These are phyloP conservation scores for Coemansia pectinata DNA, from an alignment of 192 early-diverging fungal species.

Conservation along the genomic window DNA sequence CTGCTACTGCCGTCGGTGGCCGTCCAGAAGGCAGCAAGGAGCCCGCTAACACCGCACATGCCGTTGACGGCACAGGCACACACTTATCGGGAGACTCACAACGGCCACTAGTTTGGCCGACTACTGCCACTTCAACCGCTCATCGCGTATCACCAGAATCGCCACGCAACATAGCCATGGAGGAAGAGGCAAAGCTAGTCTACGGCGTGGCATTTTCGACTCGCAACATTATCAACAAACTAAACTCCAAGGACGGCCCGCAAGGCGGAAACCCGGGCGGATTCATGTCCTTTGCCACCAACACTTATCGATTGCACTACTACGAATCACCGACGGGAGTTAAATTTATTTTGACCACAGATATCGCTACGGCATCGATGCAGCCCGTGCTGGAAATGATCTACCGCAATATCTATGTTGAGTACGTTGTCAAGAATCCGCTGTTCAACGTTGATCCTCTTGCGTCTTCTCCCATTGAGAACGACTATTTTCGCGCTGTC, in stretches of 20 bases:
- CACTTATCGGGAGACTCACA: constrained; percentile 15
- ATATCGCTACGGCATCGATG: constrained; percentile 67
- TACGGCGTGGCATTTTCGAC: constrained; percentile 94
- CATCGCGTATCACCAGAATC: constrained; percentile 17
- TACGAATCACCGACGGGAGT: constrained; percentile 85
- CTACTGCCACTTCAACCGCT: constrained; percentile 13
- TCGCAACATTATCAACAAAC: constrained; percentile 84
- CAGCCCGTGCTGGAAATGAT: constrained; percentile 75
- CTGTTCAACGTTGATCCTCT: constrained; percentile 60
- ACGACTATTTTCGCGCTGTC: constrained; percentile 55
- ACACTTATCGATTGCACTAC: constrained; percentile 87
- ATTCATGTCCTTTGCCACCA: constrained; percentile 68
- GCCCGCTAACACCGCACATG: neutral
- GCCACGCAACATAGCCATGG: constrained; percentile 37
- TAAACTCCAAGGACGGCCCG: constrained; percentile 54
- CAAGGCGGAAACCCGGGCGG: constrained; percentile 48
- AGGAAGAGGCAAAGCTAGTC: constrained; percentile 93
- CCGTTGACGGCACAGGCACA: constrained; percentile 12
- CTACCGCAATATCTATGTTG: constrained; percentile 87
- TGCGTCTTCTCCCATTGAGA: constrained; percentile 42
- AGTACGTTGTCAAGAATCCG: constrained; percentile 91
- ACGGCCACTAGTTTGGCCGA: constrained; percentile 38
- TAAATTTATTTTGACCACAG: constrained; percentile 86
- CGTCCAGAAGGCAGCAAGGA: neutral
- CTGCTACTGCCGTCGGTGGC: neutral